phyloP scores from a whole-genome alignment of 2,329 filamentous ascomycete species.

The Monilinia fructicola region DNA sequence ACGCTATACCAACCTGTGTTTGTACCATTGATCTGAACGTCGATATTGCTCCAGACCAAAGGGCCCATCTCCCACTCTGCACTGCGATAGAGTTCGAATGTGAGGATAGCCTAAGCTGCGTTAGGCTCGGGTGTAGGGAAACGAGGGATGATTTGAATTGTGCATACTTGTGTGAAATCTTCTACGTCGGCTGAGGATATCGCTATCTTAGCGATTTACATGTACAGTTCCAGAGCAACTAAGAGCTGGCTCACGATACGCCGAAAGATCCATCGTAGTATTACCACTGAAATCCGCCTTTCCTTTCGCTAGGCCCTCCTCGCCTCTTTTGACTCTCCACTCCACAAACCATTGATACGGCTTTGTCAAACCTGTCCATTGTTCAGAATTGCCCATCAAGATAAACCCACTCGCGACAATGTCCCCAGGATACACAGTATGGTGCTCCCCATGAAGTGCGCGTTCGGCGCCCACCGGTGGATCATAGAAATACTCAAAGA shows the following conservation, averaged over 20 bases:
- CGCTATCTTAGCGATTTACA: background rate
- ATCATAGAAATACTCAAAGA: background rate
- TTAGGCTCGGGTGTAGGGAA: background rate
- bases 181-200: background rate
- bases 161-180: conserved; percentile 3
- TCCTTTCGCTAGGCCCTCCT: background rate
- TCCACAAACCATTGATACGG: background rate
- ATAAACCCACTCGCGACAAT: background rate
- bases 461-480: background rate
- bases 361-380: background rate
- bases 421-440: background rate
- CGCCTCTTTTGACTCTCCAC: background rate
- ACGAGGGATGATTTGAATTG: background rate
- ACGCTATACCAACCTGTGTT: background rate
- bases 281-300: background rate
- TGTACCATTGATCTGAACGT: background rate
- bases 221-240: too few relatives aligned
- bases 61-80: conserved; percentile 6
- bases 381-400: background rate
- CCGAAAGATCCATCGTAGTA: background rate
- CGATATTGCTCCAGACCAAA: background rate
- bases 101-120: background rate
- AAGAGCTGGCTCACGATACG: background rate
- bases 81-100: background rate
- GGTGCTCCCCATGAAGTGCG: background rate